Evolutionary conservation across 805 yeast species (phyloP), one percentile per base, ranked within the genome.

Genomic region (Hanseniaspora singularis): DNA sequence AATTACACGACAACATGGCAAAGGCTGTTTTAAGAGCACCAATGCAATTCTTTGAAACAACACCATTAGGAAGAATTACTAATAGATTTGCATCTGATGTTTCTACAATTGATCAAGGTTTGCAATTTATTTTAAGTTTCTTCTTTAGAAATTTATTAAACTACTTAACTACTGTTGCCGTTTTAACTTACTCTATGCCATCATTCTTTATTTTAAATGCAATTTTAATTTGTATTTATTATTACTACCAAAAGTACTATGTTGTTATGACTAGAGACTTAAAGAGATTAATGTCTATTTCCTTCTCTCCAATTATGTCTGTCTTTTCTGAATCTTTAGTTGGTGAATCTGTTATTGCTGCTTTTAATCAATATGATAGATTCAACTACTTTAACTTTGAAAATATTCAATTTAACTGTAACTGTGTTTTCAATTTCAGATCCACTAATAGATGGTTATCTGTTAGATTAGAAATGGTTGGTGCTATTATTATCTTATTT

Each of bases 321-420:
- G 86, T 81, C 53, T 70, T 87, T 52, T 88, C 83, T 57, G 96
- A 87, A 57, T 77, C 87, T 2, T 64, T 87, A 40, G 72, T 71
- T 27, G 96, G 96, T 11, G 74, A 80, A 19, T 76, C 77, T 40
- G 87, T 94, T 1, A 77, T 87, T 48, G 69, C 81, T 39, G 95
- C 95, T 0, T 88, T 72, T 56, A 66, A 70, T n/a, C 94, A 85
- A 52, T 62, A 62, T 23, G 69, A 66, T 4, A 68, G 94, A 49
- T 87, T 86, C 62, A 64, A 66, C 20, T 72, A 61, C 56, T 68
- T 74, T 49, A 80, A 79, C 58, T 59, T 63, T 28, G 64, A 68
- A 16, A 69, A 71, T 51, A 62, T 77, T 50, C 77, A 77, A 57
- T 64, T 64, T 51, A 69, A 70, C 53, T 64, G 70, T 51, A 63